Conservation (phyloP, 1,139 yeast species). For the Suhomyces ambrosiae region DNA sequence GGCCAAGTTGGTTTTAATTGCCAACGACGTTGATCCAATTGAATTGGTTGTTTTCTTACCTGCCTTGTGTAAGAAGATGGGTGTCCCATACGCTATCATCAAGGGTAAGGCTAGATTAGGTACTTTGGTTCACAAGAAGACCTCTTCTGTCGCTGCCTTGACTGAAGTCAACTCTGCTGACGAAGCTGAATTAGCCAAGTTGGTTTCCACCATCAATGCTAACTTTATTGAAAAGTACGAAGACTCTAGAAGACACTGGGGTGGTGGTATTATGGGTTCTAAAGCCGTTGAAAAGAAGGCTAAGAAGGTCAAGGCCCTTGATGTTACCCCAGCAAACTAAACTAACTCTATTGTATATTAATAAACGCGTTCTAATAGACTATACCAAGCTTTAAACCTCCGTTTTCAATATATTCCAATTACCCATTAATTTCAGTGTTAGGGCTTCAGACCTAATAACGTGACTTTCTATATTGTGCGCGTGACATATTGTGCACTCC, state of each 20-base stretch:
- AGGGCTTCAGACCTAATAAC: constrained; percentile 19
- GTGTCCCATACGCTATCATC: constrained; percentile 97
- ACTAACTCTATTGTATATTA: constrained; percentile 10
- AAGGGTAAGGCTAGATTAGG: constrained; percentile 99
- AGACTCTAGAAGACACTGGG: constrained; percentile 97
- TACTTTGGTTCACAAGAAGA: constrained; percentile 95
- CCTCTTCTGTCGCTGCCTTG: constrained; percentile 94
- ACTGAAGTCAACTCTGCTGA: constrained; percentile 93
- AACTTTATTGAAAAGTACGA: constrained; percentile 93
- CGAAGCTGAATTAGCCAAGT: constrained; percentile 90
- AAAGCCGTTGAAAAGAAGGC: constrained; percentile 78
- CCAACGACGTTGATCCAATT: constrained; percentile 98
- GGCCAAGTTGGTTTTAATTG: constrained; percentile 94
- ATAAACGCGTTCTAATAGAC: constrained; percentile 1
- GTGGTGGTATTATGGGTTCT: constrained; percentile 98
- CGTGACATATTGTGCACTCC: constrained; percentile 8
- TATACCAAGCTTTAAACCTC: not conserved
- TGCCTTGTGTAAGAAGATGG: constrained; percentile 98
- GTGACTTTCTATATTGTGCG: constrained; percentile 7
- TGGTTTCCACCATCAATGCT: constrained; percentile 87
- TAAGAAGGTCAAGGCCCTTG: constrained; percentile 47
- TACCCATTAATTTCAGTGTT: too few species aligned
- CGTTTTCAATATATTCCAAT: too few species aligned
- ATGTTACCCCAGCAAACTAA: constrained; percentile 24
- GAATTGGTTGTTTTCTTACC: constrained; percentile 96